These are phyloP conservation scores for Sugiyamaella qingdaonensis DNA, from an alignment of 805 yeast genomes.

Conservation along the genomic window DNA sequence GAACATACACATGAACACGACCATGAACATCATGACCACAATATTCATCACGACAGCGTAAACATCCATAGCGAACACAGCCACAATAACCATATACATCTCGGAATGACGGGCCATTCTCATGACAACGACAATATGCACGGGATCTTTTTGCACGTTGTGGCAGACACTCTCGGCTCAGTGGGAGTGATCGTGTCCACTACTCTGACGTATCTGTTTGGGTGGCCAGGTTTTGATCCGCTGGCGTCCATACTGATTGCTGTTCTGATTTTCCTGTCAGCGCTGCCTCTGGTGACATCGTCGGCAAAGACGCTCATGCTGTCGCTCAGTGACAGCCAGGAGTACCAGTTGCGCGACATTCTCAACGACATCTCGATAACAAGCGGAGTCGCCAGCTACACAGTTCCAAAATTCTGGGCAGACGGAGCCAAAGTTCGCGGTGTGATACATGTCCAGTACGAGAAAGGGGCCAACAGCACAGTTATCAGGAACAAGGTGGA, in stretches of 20 bases:
- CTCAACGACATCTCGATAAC: slow-evolving; percentile 63
- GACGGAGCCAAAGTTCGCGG: slow-evolving; percentile 55
- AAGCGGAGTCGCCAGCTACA: slow-evolving; percentile 78
- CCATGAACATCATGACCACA: slow-evolving; percentile 4
- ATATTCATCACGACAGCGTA: slow-evolving; percentile 17
- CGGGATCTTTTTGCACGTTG: slow-evolving; percentile 87
- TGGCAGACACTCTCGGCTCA: slow-evolving; percentile 95
- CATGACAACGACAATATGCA: slow-evolving; percentile 71
- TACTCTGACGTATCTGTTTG: slow-evolving; percentile 62
- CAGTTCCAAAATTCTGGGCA: slow-evolving; percentile 93
- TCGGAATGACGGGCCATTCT: slow-evolving; percentile 54
- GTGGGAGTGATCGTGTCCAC: slow-evolving; percentile 96
- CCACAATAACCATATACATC: not conserved
- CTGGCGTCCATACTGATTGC: slow-evolving; percentile 88
- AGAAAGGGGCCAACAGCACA: slow-evolving; percentile 59
- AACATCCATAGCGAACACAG: slow-evolving; percentile 21
- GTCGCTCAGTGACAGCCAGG: slow-evolving; percentile 55
- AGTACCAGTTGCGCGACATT: slow-evolving; percentile 56
- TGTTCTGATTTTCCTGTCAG: slow-evolving; percentile 68
- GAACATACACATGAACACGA: slow-evolving; percentile 17
- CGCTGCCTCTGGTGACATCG: slow-evolving; percentile 77
- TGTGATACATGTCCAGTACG: slow-evolving; percentile 73
- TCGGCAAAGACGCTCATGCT: slow-evolving; percentile 72
- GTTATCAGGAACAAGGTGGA: slow-evolving; percentile 59
- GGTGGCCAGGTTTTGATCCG: slow-evolving; percentile 85